Base-by-base conservation (phyloP, 2,329 filamentous ascomycete species). In the Aspergillus nomiae region DNA sequence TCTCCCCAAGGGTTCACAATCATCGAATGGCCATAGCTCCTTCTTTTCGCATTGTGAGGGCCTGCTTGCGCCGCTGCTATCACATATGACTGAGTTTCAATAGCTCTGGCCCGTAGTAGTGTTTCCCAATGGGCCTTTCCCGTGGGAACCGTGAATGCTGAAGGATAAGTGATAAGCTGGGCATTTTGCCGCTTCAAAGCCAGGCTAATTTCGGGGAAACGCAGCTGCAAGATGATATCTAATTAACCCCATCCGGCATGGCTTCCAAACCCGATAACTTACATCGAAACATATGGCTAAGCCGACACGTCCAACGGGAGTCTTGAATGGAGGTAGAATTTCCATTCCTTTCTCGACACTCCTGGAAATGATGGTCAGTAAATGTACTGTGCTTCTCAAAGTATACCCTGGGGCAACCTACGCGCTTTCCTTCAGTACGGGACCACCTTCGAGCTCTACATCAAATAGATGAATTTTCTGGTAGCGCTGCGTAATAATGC, bases 401-500 rank as follows among this genome's bases (percentile, higher is more conserved):
- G 3, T 16, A 36, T 19, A 11, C 28, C 11, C 7, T 12, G 19
- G 14, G 16, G 24, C 32, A 14, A 73, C 77, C 60, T 67, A 81
- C 78, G 83, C 79, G 73, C 86, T 89, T 74, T 92, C 89, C 68
- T 84, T 87, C 66, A 91, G 75, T 0, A 82, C 76, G 0, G 88
- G 87, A 0, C 86, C 87, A 28, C 80, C 80, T 60, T 84, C 79
- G 62, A 88, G 85, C 48, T 84, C 83, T 63, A 88, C 85, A 76
- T 97, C 92, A 78, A 98, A 97, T 16, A 97, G 84, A 76, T 97
- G 94, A 36, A 97, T 81, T 77, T 98, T 98, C 76, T 96, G 90
- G 79, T 97, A 97, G 24, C 84, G 80, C 16, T 89, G 83, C 1
- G 79, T 77, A 32, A 91, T 87, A 5, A 82, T 73, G 0, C 89